A percentile compares a stretch with the other conserved stretches of the same genome.
These are phyloP conservation scores for Venturia asperata DNA, from an alignment of 2,329 filamentous ascomycete species.

Conservation along the genomic window DNA sequence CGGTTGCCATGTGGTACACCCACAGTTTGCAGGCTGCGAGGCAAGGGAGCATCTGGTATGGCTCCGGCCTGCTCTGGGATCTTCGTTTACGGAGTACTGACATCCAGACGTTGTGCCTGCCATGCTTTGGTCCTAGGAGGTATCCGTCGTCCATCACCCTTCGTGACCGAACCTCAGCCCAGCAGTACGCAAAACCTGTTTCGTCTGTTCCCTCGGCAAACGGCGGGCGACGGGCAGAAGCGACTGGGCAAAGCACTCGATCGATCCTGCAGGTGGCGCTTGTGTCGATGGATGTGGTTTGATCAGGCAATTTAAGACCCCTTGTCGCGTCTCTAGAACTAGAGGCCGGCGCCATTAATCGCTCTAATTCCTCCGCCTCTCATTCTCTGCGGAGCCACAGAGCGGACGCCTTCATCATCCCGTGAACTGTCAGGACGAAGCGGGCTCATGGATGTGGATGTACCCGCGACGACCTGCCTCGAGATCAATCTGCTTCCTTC, in stretches of 20 bases:
- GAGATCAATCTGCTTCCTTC: background rate
- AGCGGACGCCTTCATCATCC: background rate
- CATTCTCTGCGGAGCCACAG: background rate
- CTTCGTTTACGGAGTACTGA: too few species aligned
- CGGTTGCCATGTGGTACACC: too few species aligned
- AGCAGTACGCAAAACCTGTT: too few species aligned
- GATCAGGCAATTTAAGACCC: background rate
- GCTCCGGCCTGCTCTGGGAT: background rate
- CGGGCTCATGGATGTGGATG: conserved; percentile 7
- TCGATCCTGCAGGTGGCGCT: conserved; percentile 1
- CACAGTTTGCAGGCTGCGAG: background rate
- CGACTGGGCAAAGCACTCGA: background rate
- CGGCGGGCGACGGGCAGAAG: background rate
- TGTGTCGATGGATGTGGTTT: background rate
- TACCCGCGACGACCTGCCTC: background rate
- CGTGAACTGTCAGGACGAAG: background rate
- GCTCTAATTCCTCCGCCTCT: background rate
- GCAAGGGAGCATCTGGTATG: background rate
- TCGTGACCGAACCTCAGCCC: too few species aligned
- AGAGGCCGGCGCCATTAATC: background rate
- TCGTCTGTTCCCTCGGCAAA: background rate
- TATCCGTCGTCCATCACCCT: too few species aligned
- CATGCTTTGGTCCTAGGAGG: too few species aligned
- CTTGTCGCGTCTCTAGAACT: background rate
- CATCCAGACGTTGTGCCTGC: too few species aligned